Evolutionary conservation across 2,329 filamentous ascomycete genomes (phyloP), one percentile per base, ranked within the genome.

Genomic region (Penicillium sclerotiorum): DNA sequence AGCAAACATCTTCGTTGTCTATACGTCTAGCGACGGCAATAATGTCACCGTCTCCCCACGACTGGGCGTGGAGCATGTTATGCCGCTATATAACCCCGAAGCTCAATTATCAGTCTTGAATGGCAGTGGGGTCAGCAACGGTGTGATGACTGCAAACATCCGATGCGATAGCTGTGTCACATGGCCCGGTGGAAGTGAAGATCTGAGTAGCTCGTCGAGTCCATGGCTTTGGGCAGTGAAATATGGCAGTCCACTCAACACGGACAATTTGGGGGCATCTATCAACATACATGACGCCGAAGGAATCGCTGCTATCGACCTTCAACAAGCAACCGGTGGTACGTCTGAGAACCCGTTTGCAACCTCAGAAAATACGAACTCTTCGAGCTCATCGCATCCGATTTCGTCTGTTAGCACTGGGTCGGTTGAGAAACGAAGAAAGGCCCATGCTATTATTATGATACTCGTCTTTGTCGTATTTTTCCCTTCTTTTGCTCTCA

Each of bases 41-140:
- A 84, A 83, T 55, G 79, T 85, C 9, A 85, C 82, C 0, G 57
- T 85, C 6, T 84, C 81, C 8, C 76, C 83, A 1, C 80, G 85
- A 15, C 58, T 64, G 2, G 80, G 78, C 25, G 68, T 60, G 0
- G 74, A 74, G 9, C 73, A 86, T 55, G 53, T 64, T 23, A 66
- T 73, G 71, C 85, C 85, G 0, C 39, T 67, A 23, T 77, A 80
- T 66, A 71, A 67, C 45, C 57, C 65, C 1, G 69, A 73, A 5
- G 72, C 73, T 21, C 67, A 75, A 23, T 64, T 86, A 15, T 73
- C 78, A 27, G 73, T 87, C 4, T 74, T 87, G 1, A 75, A 70
- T 0, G 84, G 84, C 45, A 86, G 82, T 39, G 84, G 84, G 28
- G 71, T 87, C 36, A 60, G 64, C 18, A 58, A 71, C 40, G 75